Evolutionary conservation across 2,329 filamentous ascomycete species (phyloP), one percentile per base, ranked within the genome.

Genomic region (Xylariales sp.): DNA sequence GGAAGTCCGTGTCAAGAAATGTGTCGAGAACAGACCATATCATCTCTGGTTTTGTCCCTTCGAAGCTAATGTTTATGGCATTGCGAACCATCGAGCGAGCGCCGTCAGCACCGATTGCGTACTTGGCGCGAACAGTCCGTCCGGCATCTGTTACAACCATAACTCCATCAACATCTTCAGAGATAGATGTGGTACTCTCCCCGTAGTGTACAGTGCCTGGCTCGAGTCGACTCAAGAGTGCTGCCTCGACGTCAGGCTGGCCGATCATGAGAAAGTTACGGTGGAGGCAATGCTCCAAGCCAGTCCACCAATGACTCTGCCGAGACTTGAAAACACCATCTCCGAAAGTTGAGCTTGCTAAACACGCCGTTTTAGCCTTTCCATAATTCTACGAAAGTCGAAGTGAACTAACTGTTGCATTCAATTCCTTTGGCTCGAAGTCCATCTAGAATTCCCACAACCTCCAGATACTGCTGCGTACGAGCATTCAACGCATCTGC

Each of bases 31-130:
- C 69, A 0, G 67, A 62, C 69, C 69, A 72, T 1, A 65, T 52
- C 69, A 72, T 72, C 41, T 70, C 68, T 0, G 69, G 69, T 41
- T 71, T 72, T 0, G 63, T 65, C 1, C 69, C 69, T 0, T 61
- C 57, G 40, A 71, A 72, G 16, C 43, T 51, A 20, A 68, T 66
- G 2, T 56, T 55, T 2, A 70, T 54, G 0, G 54, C 42, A 4
- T 47, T 53, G 6, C 74, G 67, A 3, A 77, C 63, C 3, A 58
- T 62, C 0, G 69, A 75, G 14, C 67, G 65, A 0, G 71, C 67
- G 2, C 74, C 74, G 28, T 78, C 74, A 5, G 72, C 73, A 2
- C 70, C 74, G 3, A 75, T 61, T 4, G 66, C 63, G 37, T 71
- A 78, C 16, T 51, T 55, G 43, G 57, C 59, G 19, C 46, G 50